phyloP scores from a whole-genome alignment of 176 grass and related monocot species.

The Poa pratensis region DNA sequence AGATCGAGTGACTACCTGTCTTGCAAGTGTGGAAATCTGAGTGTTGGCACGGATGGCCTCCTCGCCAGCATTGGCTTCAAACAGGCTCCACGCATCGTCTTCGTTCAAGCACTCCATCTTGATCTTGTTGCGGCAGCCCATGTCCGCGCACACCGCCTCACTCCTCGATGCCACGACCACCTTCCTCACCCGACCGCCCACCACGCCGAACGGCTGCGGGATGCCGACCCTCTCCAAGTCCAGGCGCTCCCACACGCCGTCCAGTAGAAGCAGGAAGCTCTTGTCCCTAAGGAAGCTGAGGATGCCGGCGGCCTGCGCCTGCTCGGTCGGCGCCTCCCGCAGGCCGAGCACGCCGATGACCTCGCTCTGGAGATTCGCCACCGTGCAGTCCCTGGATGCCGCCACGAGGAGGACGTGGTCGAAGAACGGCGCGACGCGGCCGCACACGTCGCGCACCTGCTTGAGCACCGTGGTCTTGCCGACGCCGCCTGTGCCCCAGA shows the following conservation, averaged over 20 bases:
- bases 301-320: conserved; percentile 50
- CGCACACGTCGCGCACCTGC: conserved; percentile 55
- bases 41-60: conserved; percentile 33
- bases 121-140: conserved; percentile 62
- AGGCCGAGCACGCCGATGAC: conserved; percentile 55
- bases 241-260: conserved; percentile 57
- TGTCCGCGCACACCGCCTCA: conserved; percentile 50
- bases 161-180: conserved; percentile 58
- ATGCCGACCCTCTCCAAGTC: conserved; percentile 70
- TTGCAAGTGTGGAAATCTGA: conserved; percentile 35
- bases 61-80: conserved; percentile 47
- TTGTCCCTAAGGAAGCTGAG: conserved; percentile 57
- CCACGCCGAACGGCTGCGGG: conserved; percentile 43
- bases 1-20: conserved; percentile 44
- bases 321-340: conserved; percentile 45
- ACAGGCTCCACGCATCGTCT: conserved; percentile 55
- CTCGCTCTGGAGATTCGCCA: conserved; percentile 58
- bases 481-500: conserved; percentile 63
- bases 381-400: conserved; percentile 53
- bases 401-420: conserved; percentile 59
- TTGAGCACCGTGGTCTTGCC: conserved; percentile 60
- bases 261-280: conserved; percentile 63
- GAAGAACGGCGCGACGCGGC: conserved; percentile 51
- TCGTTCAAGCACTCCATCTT: conserved; percentile 56
- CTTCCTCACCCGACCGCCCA: conserved; percentile 53